Conservation (phyloP, 2,329 filamentous ascomycete species). For the Triangularia verruculosa region DNA sequence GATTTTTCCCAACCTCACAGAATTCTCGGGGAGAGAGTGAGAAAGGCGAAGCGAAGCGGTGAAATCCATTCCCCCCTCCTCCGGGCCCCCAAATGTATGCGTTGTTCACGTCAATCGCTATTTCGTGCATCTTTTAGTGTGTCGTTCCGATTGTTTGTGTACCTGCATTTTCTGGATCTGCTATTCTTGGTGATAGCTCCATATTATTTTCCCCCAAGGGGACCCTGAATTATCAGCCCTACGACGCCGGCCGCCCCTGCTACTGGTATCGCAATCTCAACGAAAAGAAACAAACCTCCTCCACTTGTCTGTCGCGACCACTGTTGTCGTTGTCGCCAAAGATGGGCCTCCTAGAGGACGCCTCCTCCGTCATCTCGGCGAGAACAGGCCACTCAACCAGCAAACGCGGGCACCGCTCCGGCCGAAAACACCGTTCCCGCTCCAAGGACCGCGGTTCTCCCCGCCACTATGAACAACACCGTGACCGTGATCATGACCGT, state of each 20-base stretch:
- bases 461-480: too few species aligned
- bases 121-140: not conserved
- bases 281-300: too few species aligned
- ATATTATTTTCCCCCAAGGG: not conserved
- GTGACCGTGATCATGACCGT: not conserved
- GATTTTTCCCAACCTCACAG: not conserved
- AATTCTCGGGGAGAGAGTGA: not conserved
- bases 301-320: not conserved
- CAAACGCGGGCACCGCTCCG: slow-evolving; percentile 36
- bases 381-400: slow-evolving; percentile 17
- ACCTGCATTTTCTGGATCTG: not conserved
- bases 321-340: slow-evolving; percentile 4
- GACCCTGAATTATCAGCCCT: not conserved
- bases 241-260: not conserved
- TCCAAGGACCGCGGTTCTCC: slow-evolving; percentile 15
- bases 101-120: not conserved
- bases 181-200: not conserved
- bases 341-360: slow-evolving; percentile 39
- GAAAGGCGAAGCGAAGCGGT: not conserved
- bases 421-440: slow-evolving; percentile 27
- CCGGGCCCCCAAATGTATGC: not conserved
- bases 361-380: slow-evolving; percentile 31
- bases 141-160: not conserved
- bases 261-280: not conserved
- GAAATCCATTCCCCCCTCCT: not conserved